Conservation (phyloP, 345 rosid genomes). For the Eucalyptus tenuipes region DNA sequence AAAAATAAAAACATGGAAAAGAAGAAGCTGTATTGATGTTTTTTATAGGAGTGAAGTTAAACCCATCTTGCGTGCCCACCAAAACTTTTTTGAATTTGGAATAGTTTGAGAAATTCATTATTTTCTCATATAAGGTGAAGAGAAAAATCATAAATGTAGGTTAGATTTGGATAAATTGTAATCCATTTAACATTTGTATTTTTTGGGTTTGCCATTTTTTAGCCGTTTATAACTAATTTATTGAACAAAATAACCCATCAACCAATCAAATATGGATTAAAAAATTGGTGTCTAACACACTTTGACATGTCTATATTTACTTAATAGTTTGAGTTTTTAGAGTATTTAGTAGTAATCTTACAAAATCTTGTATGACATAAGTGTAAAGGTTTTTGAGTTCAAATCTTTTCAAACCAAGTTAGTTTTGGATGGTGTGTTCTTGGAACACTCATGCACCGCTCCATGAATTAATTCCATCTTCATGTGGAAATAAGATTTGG, state of each 20-base stretch:
- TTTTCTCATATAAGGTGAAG: neutral
- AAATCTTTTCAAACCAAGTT: neutral
- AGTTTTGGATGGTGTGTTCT: neutral
- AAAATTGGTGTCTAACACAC: neutral
- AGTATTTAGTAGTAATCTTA: no score
- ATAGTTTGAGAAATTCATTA: neutral
- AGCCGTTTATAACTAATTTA: no score
- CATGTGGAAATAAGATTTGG: neutral
- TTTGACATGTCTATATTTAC: no score
- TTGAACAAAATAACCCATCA: no score
- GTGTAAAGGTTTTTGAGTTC: neutral
- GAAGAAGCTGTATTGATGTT: neutral
- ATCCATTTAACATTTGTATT: neutral
- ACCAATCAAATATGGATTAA: neutral
- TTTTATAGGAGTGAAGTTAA: neutral
- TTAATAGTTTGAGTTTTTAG: neutral
- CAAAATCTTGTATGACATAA: fast-evolving
- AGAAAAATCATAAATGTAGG: neutral
- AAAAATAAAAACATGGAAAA: no score
- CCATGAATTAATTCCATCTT: neutral
- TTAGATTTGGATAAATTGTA: no score
- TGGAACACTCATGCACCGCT: neutral
- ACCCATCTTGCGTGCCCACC: neutral
- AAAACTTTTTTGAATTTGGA: no score
- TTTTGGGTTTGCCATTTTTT: neutral